These are phyloP conservation scores for Tuber borchii DNA, from an alignment of 495 filamentous ascomycete genomes.

Conservation along the genomic window DNA sequence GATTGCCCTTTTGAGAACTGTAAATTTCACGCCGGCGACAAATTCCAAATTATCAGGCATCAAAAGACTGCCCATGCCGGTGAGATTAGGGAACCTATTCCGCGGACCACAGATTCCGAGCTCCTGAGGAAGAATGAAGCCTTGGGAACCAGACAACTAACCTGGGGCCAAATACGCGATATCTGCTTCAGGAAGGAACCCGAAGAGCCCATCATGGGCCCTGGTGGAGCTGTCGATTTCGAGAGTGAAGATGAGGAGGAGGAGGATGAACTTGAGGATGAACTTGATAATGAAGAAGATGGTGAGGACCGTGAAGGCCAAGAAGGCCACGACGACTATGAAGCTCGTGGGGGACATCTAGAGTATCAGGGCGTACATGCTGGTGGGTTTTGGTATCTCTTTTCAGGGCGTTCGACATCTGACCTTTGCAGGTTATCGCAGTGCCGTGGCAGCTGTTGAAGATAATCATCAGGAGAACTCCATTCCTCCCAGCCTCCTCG, in stretches of 20 bases:
- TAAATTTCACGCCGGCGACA: constrained; percentile 3
- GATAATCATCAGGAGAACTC: neutral
- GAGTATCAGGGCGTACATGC: neutral
- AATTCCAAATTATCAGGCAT: constrained; percentile 9
- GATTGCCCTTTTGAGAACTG: constrained; percentile 7
- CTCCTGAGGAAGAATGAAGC: neutral
- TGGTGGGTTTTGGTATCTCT: neutral
- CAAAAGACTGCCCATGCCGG: constrained; percentile 1
- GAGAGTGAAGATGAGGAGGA: neutral
- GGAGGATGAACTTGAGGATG: neutral
- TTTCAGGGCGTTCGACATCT: neutral
- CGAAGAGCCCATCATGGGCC: neutral
- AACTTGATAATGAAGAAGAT: neutral
- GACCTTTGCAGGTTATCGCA: neutral
- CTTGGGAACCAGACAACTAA: constrained; percentile 1
- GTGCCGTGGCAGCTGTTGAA: neutral
- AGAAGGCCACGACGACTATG: neutral
- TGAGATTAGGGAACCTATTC: neutral
- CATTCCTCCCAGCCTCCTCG: neutral
- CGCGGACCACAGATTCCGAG: neutral
- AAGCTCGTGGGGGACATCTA: neutral
- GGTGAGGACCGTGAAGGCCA: neutral
- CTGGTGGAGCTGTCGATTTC: neutral
- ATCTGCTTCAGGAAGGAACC: constrained; percentile 7
- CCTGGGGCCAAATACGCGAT: neutral